Conservation (phyloP, 2,329 filamentous ascomycete species). For the Aureobasidium vineae region DNA sequence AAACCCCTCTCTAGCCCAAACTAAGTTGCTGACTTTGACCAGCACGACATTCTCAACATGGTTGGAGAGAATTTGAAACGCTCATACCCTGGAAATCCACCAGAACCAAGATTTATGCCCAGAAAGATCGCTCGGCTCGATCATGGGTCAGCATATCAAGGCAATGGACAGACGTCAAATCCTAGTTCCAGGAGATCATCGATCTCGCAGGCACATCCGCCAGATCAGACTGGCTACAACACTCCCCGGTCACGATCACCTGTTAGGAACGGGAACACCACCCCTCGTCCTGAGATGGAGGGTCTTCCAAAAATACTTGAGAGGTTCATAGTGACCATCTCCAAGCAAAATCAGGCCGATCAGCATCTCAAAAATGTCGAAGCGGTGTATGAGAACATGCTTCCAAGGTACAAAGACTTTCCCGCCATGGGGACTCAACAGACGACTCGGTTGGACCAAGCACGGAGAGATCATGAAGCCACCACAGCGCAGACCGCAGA, state of each 20-base stretch:
- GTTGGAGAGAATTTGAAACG: neutral
- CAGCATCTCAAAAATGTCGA: constrained; percentile 2
- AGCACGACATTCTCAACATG: neutral
- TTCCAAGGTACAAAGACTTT: neutral
- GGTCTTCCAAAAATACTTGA: neutral
- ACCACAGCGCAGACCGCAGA: neutral
- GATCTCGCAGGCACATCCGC: neutral
- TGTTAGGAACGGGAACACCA: neutral
- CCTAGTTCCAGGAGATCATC: constrained; percentile 1
- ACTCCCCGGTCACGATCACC: neutral
- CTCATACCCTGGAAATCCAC: neutral
- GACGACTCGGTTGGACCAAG: neutral
- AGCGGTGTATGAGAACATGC: neutral
- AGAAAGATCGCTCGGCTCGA: neutral
- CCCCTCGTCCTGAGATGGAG: neutral
- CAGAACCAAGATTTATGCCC: neutral
- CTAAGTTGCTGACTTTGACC: neutral
- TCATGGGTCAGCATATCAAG: neutral
- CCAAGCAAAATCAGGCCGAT: neutral
- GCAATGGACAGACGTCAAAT: neutral
- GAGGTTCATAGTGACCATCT: neutral
- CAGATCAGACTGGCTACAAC: neutral
- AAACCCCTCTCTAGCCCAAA: neutral
- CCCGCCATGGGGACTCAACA: neutral
- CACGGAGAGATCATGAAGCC: neutral